Base-by-base conservation (phyloP, 164 flowering plant genomes). In the Nymphaea colorata region DNA sequence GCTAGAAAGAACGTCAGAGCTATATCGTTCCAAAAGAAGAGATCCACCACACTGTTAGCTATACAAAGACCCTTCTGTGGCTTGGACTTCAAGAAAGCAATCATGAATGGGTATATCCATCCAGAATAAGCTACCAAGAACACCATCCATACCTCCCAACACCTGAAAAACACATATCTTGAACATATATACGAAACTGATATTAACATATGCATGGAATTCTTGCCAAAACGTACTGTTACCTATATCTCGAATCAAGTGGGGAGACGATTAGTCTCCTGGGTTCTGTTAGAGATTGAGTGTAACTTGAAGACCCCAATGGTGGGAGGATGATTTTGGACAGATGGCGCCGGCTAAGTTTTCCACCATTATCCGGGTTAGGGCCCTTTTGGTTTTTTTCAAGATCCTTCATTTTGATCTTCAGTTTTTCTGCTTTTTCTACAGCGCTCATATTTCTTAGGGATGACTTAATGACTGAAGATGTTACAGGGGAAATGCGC, bases 301-400 rank as follows among this genome's bases (percentile, higher is more conserved):
- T 79, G 51, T 57, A 71, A 70, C 67, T 75, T 0, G 92, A 78
- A 43, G 70, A 85, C 17, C 98, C 98, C 76, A 92, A 64, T 0
- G 98, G 98, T 12, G 98, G 94, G 36, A 92, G 88, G 25, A 89
- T 85, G 42, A 89, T 45, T 79, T 92, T 89, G 4, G 98, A 92
- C 18, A 89, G 75, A 67, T 81, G 77, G n/a, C 82, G 71, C 16
- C 77, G 73, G 68, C 67, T 78, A 60, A 81, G 36, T 25, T 25
- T 25, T 25, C 36, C 1, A 25, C 36, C 36, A 25, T 25, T 25
- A 25, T 25, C 36, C 36, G 36, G 36, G 36, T 25, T 25, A 25
- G 36, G 36, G 0, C 1, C 36, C 36, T 25, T 25, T 25, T 25
- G 36, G 36, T 25, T 25, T 25, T 25, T 25, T 1, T 25, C 36